Base-by-base conservation (phyloP, 352 stramenopile genomes). In the Phytophthora rubi region DNA sequence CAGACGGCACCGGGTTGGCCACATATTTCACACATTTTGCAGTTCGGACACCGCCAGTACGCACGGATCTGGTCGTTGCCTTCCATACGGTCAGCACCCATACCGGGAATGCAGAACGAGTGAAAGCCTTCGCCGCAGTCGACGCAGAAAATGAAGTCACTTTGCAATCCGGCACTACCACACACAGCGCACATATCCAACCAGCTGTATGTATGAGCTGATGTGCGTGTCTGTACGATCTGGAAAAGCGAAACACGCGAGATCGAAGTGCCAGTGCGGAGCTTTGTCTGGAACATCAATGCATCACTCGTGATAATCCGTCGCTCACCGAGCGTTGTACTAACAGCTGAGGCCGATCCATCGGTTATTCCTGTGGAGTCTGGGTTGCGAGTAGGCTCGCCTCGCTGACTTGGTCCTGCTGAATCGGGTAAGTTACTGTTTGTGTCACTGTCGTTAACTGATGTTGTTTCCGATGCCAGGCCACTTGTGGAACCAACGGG, bases 41-140 rank as follows among this genome's bases (percentile, higher is more conserved):
- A 99, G 77, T 99, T 99, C 0, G 73, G 75, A 71, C 97, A 99
- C 21, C 96, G 85, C 96, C 96, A 99, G 35, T 86, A 93, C 21
- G 82, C 79, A 26, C 88, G 75, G 7, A 97, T 75, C 30, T 84
- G 79, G 0, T 85, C 69, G 18, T 76, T 83, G n/a, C 59, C 58
- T n/a, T 71, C 56, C 1, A 85, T 16, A 0, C 74, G 68, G 30
- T 72, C 75, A 12, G 66, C 49, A 9, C 52, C 80, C 65, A 91
- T 78, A 3, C 71, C 76, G n/a, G 77, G 62, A 1, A 82, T 71
- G 78, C 97, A 99, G 74, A 98, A 99, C 1, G 80, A 80, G 74
- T 99, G 97, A 60, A 98, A 98, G 0, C 85, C 89, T 85, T 99
- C 97, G 39, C 97, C 97, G 62, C 97, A 99, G 71, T 99, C 97